Percentiles rank a stretch among this genome's conserved stretches.
These are phyloP conservation scores for Vitis labrusca DNA, from an alignment of 164 flowering plant species.

Conservation along the genomic window DNA sequence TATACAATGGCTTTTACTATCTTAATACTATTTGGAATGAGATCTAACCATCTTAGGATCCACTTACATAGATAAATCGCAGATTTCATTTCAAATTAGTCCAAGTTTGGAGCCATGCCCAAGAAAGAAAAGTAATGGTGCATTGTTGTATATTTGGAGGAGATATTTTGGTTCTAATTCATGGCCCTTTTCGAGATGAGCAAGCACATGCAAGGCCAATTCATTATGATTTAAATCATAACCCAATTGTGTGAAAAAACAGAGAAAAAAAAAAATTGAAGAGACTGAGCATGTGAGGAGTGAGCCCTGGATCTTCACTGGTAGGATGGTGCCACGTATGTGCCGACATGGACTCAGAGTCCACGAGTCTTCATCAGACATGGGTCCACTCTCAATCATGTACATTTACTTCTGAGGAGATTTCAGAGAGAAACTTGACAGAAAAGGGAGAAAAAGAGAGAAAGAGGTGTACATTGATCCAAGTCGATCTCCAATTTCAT, in stretches of 20 bases:
- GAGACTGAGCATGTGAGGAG: conserved; percentile 8
- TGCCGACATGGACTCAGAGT: conserved; percentile 17
- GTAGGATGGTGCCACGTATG: conserved; percentile 17
- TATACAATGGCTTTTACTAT: neutral
- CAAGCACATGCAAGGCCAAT: no score
- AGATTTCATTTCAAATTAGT: no score
- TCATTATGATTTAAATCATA: no score
- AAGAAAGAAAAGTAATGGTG: no score
- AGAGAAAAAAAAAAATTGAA: neutral
- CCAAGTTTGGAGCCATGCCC: no score
- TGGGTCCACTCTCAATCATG: conserved; percentile 17
- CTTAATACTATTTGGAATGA: neutral
- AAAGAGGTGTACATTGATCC: conserved; percentile 9
- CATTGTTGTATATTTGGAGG: no score
- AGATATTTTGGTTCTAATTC: no score
- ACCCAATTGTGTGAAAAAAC: no score
- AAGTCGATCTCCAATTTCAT: neutral
- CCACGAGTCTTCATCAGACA: conserved; percentile 1
- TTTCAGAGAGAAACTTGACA: neutral
- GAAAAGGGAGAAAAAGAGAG: neutral
- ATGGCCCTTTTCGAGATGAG: no score
- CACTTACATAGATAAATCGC: no score
- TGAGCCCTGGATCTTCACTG: no score
- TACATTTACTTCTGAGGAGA: conserved; percentile 5
- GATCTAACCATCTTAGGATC: no score